These are phyloP conservation scores for Starmerella powellii DNA, from an alignment of 805 yeast genomes.

Conservation along the genomic window DNA sequence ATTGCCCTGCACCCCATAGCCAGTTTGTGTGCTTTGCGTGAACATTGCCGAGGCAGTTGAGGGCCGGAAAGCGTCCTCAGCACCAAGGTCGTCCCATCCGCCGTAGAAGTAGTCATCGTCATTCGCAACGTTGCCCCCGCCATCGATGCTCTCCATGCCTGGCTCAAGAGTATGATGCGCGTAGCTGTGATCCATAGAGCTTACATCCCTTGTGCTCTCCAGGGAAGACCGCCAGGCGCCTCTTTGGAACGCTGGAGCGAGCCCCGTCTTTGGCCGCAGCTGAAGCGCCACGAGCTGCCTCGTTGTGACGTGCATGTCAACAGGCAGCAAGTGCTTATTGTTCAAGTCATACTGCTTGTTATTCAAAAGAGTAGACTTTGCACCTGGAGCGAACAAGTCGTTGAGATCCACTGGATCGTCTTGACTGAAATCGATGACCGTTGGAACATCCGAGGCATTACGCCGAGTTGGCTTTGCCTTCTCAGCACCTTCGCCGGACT, in stretches of 20 bases:
- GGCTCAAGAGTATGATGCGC: not conserved
- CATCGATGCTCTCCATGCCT: not conserved
- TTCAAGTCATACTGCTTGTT: constrained; percentile 31
- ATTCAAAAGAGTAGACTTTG: constrained; percentile 30
- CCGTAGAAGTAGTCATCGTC: constrained; percentile 12
- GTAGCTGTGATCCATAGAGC: not conserved
- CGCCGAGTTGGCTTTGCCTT: not conserved
- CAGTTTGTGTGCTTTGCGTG: constrained; percentile 4
- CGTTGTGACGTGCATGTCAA: constrained; percentile 61
- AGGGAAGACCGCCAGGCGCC: constrained; percentile 6
- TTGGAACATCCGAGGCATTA: constrained; percentile 23
- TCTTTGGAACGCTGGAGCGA: constrained; percentile 15
- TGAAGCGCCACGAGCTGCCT: constrained; percentile 54
- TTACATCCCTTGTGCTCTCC: not conserved
- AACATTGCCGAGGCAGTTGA: constrained; percentile 17
- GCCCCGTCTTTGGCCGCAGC: constrained; percentile 42
- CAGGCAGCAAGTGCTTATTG: constrained; percentile 48
- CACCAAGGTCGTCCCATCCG: constrained; percentile 11
- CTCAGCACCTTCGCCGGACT: not conserved
- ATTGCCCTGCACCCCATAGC: constrained; percentile 15
- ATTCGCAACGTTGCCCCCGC: not conserved
- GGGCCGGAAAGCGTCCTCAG: not conserved
- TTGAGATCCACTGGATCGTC: constrained; percentile 3
- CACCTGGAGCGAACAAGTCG: constrained; percentile 17
- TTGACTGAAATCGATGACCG: constrained; percentile 35